These are phyloP conservation scores for Paramarasmius palmivorus DNA, from an alignment of 1,284 basidiomycete genomes.

Conservation along the genomic window DNA sequence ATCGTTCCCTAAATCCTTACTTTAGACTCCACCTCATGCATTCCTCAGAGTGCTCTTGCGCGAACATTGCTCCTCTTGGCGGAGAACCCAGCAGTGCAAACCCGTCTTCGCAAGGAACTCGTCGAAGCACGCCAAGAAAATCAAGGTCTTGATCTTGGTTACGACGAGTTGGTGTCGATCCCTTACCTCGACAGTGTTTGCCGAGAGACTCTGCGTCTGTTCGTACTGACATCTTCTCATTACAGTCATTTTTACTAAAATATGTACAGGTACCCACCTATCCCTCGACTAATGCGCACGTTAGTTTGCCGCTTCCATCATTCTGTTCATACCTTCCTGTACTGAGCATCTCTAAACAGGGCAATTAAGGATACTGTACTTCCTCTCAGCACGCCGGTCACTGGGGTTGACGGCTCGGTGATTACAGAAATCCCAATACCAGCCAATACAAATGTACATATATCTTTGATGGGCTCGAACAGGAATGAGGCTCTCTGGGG, in stretches of 20 bases:
- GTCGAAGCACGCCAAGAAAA: conserved; percentile 12
- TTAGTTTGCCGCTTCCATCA: conserved; percentile 1
- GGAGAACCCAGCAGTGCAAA: conserved; percentile 21
- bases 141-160: conserved; percentile 18
- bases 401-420: conserved; percentile 25
- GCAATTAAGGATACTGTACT: conserved; percentile 21
- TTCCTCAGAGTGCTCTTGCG: conserved; percentile 19
- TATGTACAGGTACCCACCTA: conserved; percentile 20
- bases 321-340: neutral
- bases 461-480: conserved; percentile 29
- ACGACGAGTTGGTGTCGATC: conserved; percentile 30
- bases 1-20: neutral
- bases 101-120: conserved; percentile 25
- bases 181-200: conserved; percentile 36
- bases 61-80: conserved; percentile 25
- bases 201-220: conserved; percentile 31
- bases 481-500: conserved; percentile 33
- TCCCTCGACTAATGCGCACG: conserved; percentile 12
- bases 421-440: conserved; percentile 27
- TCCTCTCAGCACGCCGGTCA: conserved; percentile 22
- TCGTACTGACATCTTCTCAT: neutral
- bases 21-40: neutral
- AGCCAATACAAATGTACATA: conserved; percentile 23
- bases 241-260: neutral
- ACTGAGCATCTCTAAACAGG: conserved; percentile 8